Evolutionary conservation across 1,139 yeast genomes (phyloP), one percentile per base, ranked within the genome.

Genomic region (Komagataea norvegica): DNA sequence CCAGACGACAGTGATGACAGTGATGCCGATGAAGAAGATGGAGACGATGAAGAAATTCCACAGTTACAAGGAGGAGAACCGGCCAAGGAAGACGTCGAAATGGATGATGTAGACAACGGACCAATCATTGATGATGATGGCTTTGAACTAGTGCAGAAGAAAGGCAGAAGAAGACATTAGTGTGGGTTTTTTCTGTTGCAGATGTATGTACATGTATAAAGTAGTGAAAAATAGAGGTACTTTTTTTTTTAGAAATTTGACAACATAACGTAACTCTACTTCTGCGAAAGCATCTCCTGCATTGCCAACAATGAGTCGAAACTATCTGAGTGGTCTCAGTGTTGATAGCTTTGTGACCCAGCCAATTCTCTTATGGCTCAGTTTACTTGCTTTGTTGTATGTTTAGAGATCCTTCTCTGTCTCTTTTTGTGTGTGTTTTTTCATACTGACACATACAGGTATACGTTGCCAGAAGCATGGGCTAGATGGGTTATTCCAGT

Each of bases 71-170:
- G 36, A 1, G 29, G 36, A 1, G 29, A 40, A 22, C 25, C 34
- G 13, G 51, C 49, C 5, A 56, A 45, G 17, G 68, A 64, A 25
- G 65, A 59, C 17, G 68, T 68, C 57, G 74, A 64, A 17, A 60
- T 60, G 61, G 60, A 48, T 31, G 65, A 59, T 20, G 50, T 44
- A 15, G 41, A 51, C 20, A 55, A 60, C 20, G 63, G 64, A 19
- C 95, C 95, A 8, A 58, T 84, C 10, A 70, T 89, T 10, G 96
- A 89, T 57, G 97, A 89, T 23, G 96, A 89, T 57, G 97, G 97
- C 2, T 89, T 89, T 55, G 91, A 88, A 51, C 62, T 88, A 45
- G 96, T 89, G 8, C 87, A 80, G 53, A 78, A 72, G 54, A 79
- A 72, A 54, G 78, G 81, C 19, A 72, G 70, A 57, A 65, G 65